Evolutionary conservation across 2,329 filamentous ascomycete genomes (phyloP), one percentile per base, ranked within the genome.

Genomic region (Botryotinia globosa): DNA sequence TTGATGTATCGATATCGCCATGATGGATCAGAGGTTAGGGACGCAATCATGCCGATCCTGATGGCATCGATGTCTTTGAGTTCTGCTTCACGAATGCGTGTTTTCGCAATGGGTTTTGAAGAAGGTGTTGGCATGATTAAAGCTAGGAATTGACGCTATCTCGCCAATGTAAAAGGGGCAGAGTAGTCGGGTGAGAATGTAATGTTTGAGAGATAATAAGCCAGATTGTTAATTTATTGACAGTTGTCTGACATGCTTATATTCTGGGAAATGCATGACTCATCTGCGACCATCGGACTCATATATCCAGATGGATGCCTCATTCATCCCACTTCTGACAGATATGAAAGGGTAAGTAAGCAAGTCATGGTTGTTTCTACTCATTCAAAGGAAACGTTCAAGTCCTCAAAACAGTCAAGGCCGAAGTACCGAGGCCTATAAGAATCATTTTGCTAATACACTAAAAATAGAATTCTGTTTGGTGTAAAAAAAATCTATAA

Each of bases 21-120:
- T 9, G 29, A 18, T 8, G 42, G 10, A 16, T 71, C 69, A n/a
- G 45, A 44, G 10, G 16, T 34, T 7, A 71, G 10, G 22, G 58
- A 51, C 10, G 32, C 39, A 16, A 64, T 48, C 20, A 64, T 32
- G 2, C 20, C 29, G 8, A 22, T 54, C 39, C 44, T 66, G 22
- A 71, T 45, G 14, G 32, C 25, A 7, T 71, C 44, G 16, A 71
- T 42, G 18, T 71, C 69, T 63, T 51, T 39, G 16, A 25, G 44
- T 18, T 51, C 34, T 32, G 69, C 69, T 66, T 65, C 42, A 34
- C 69, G 69, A 22, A 71, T 42, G 18, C 67, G 67, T 34, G 64
- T 22, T 54, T 54, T 51, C 0, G 63, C 32, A 12, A 37, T 51
- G 14, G 12, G 8, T 8, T 54, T 67, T 12, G 32, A 18, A 20